Percentiles rank a stretch among this genome's conserved stretches.
These are phyloP conservation scores for Umbelopsis isabellina DNA, from an alignment of 192 early-diverging fungal species.

Conservation along the genomic window DNA sequence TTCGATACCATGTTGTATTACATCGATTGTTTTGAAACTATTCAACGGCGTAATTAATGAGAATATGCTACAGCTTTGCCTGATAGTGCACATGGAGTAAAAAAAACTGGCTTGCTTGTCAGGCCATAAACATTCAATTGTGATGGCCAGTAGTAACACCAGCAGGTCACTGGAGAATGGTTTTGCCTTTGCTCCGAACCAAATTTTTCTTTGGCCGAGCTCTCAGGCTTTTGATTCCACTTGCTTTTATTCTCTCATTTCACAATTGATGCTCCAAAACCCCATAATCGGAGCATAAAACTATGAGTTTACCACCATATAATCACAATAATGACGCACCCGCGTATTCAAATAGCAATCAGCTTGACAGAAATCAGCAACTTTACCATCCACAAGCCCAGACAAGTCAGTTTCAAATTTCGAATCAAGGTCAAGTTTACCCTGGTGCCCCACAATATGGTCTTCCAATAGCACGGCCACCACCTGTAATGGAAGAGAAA, in stretches of 20 bases:
- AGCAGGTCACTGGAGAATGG: neutral
- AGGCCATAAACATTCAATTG: no score
- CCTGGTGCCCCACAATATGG: neutral
- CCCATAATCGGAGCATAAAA: neutral
- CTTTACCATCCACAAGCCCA: neutral
- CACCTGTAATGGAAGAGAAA: neutral
- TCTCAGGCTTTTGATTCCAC: neutral
- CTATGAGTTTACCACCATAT: slow-evolving; percentile 15
- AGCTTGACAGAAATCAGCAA: neutral
- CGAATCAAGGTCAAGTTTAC: neutral
- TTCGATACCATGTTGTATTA: no score
- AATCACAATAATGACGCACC: neutral
- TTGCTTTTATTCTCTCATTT: neutral
- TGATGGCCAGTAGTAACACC: no score
- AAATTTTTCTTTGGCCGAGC: slow-evolving; percentile 14
- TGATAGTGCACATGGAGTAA: no score
- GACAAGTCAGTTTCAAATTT: neutral
- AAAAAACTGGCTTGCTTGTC: no score
- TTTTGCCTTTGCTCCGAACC: slow-evolving; percentile 15
- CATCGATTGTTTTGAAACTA: no score
- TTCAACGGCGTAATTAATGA: no score
- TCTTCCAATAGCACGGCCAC: neutral
- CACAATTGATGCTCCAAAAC: neutral
- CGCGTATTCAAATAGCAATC: neutral
- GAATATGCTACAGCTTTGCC: no score